Conservation (phyloP, 306 rosid genomes). For the Luffa acutangula region DNA sequence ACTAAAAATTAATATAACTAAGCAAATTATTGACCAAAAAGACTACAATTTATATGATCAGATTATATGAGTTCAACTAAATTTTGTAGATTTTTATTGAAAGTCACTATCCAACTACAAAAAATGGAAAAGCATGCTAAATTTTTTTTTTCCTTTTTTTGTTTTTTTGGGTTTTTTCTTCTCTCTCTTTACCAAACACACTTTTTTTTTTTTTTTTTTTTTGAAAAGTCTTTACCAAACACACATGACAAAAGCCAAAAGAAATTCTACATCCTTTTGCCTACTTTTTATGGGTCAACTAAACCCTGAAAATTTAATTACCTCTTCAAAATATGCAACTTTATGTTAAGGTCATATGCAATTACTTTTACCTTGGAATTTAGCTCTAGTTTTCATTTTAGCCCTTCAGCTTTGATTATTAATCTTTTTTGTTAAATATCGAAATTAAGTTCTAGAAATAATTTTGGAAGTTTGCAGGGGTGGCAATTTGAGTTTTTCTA, state of each 20-base stretch:
- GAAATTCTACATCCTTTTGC: neutral
- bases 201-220: too few species aligned
- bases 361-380: neutral
- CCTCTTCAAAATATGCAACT: neutral
- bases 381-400: neutral
- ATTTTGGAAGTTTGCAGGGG: neutral
- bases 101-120: neutral
- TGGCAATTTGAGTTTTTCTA: too few species aligned
- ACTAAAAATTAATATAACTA: neutral
- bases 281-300: conserved; percentile 1
- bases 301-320: neutral
- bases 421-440: neutral
- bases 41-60: neutral
- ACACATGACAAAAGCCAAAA: neutral
- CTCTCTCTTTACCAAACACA: neutral
- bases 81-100: neutral
- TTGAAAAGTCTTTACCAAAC: neutral
- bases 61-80: neutral
- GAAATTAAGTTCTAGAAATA: neutral
- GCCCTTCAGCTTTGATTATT: neutral
- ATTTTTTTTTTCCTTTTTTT: neutral
- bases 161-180: too few species aligned
- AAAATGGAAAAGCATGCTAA: neutral
- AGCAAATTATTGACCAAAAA: neutral
- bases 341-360: neutral